Evolutionary conservation across 192 early-diverging fungal species (phyloP), one percentile per base, ranked within the genome.

Genomic region (Oehlia diaphana): DNA sequence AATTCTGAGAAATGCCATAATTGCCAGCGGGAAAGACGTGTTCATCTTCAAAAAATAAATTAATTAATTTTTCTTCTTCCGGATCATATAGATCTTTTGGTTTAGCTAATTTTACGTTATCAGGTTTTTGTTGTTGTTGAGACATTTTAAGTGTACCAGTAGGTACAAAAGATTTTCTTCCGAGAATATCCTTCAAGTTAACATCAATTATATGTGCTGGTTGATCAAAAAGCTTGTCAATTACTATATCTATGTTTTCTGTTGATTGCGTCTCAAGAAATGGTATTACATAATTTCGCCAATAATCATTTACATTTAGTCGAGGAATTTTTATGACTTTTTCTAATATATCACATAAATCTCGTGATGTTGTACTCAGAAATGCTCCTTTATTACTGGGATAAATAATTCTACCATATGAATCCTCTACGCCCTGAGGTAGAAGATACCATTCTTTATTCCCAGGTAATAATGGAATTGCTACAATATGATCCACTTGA

Each of bases 21-120:
- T 53, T 53, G 1, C n/a, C 16, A 31, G 31, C 14, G 47, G 71
- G 71, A 53, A 72, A 72, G 0, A 53, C 47, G 16, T 16, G 23
- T 4, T 72, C 71, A 53, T 72, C 47, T 7, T 31, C 71, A 72
- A 72, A 72, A 31, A 72, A 72, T 26, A 72, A 53, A 23, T 72
- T 14, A 9, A 21, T 4, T 16, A 72, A 14, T 2, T 23, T 44
- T 9, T 21, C 5, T n/a, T 42, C 12, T 9, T 72, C 47, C 0
- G 71, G 71, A 49, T 72, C 47, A 72, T 31, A 72, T 16, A 72
- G 1, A 6, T 72, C 71, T 47, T 8, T 72, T 1, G 71, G 71
- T 53, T 12, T 72, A 2, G 6, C 13, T 33, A 72, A 72, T 50
- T 3, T 31, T 50, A 14, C 12, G 47, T 47, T 16, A 72, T 19